Evolutionary conservation across 257 asterid species (phyloP).

Genomic region (Sherardia arvensis): DNA sequence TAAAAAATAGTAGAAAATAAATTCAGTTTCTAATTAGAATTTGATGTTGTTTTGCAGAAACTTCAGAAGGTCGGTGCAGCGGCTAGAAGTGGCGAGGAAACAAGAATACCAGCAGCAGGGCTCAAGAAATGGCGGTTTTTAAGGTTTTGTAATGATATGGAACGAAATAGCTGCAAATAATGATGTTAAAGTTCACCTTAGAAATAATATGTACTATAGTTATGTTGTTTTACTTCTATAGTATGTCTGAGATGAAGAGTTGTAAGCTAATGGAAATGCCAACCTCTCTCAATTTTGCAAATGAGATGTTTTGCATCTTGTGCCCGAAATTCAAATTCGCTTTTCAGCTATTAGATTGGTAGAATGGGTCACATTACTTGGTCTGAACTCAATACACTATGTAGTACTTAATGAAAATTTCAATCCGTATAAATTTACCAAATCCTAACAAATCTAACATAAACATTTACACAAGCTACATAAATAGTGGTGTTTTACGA

Average conservation of each 20-base stretch:
- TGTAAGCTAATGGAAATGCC: slow-evolving; percentile 13
- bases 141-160: neutral
- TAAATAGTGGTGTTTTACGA: no score
- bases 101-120: neutral
- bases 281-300: slow-evolving; percentile 10
- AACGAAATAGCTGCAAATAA: neutral
- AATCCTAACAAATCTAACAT: no score
- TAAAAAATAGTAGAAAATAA: no score
- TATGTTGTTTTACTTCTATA: neutral
- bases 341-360: neutral
- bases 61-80: slow-evolving; percentile 37
- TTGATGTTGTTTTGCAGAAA: slow-evolving; percentile 27
- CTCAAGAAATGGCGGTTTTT: neutral
- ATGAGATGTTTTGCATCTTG: neutral
- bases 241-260: slow-evolving; percentile 8
- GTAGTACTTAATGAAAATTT: no score
- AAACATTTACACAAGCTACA: no score
- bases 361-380: no score
- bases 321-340: neutral
- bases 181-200: neutral
- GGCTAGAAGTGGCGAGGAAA: slow-evolving; percentile 43
- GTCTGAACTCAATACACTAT: no score
- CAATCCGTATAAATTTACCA: no score
- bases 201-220: neutral
- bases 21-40: neutral